A percentile compares a stretch with the other conserved stretches of the same genome.
phyloP scores from a whole-genome alignment of 164 flowering plant species.

The Sextonia rubra region DNA sequence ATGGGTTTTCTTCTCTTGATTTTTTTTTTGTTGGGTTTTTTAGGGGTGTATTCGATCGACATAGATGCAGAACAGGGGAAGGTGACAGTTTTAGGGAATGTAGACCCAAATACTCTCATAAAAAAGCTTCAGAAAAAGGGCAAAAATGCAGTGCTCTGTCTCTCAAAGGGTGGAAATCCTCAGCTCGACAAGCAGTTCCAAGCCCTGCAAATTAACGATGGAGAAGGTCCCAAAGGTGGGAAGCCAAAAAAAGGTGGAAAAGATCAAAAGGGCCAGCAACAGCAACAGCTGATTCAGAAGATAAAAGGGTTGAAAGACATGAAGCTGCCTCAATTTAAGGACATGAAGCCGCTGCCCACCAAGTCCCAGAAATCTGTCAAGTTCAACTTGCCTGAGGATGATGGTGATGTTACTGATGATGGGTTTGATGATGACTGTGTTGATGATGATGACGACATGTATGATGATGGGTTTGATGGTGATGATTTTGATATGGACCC shows the following conservation, averaged over 20 bases:
- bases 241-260: conserved; percentile 47
- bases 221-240: conserved; percentile 37
- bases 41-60: conserved; percentile 68
- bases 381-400: conserved; percentile 48
- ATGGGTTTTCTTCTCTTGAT: not conserved
- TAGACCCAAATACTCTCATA: conserved; percentile 62
- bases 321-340: conserved; percentile 59
- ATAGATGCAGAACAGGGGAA: conserved; percentile 87
- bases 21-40: conserved; percentile 4
- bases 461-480: conserved; percentile 31
- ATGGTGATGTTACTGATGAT: conserved; percentile 35
- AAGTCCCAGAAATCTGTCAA: conserved; percentile 51
- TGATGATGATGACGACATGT: conserved; percentile 44
- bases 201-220: conserved; percentile 60
- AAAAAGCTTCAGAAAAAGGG: conserved; percentile 77
- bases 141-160: conserved; percentile 86
- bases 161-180: conserved; percentile 38
- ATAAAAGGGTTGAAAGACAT: conserved; percentile 33
- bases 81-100: conserved; percentile 89
- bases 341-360: conserved; percentile 40
- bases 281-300: conserved; percentile 37
- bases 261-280: conserved; percentile 28
- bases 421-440: conserved; percentile 35
- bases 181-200: conserved; percentile 56
- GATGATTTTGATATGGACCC: conserved; percentile 24